phyloP scores from a whole-genome alignment of 108 stramenopile genomes.

The Aurantiochytrium sp. region DNA sequence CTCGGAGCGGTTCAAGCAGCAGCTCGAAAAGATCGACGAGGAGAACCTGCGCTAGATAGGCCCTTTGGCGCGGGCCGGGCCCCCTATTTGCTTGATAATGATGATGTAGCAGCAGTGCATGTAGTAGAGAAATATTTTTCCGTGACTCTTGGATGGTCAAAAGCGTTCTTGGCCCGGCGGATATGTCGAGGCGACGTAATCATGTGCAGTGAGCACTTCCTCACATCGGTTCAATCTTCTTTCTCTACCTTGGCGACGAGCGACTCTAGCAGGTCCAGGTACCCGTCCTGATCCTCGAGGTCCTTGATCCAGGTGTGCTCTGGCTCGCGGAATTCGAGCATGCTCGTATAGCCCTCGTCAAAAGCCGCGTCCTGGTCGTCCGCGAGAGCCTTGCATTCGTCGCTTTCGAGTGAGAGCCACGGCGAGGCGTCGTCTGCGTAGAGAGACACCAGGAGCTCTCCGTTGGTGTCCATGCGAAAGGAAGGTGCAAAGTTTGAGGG shows the following conservation, averaged over 20 bases:
- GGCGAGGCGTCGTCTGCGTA: neutral
- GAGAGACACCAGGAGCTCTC: neutral
- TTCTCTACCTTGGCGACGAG: neutral
- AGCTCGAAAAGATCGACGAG: neutral
- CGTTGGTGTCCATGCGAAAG: neutral
- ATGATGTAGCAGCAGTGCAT: too few relatives aligned
- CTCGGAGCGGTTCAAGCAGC: constrained; percentile 10
- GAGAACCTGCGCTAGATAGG: neutral
- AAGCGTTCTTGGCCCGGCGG: neutral
- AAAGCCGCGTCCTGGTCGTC: neutral
- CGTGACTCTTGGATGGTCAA: neutral
- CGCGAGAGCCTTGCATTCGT: neutral
- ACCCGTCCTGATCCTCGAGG: neutral
- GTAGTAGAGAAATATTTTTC: too few relatives aligned
- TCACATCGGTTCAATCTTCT: neutral
- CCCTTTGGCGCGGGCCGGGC: too few relatives aligned
- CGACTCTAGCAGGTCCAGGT: neutral
- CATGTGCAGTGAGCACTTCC: neutral
- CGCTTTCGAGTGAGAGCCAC: neutral
- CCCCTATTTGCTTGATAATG: too few relatives aligned
- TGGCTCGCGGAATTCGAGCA: neutral
- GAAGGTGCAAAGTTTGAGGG: neutral
- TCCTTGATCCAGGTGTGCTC: neutral
- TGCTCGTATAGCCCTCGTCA: neutral
- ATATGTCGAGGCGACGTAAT: neutral